Evolutionary conservation across 2,329 filamentous ascomycete species (phyloP), one percentile per base, ranked within the genome.

Genomic region (Didymellaceae sp.): DNA sequence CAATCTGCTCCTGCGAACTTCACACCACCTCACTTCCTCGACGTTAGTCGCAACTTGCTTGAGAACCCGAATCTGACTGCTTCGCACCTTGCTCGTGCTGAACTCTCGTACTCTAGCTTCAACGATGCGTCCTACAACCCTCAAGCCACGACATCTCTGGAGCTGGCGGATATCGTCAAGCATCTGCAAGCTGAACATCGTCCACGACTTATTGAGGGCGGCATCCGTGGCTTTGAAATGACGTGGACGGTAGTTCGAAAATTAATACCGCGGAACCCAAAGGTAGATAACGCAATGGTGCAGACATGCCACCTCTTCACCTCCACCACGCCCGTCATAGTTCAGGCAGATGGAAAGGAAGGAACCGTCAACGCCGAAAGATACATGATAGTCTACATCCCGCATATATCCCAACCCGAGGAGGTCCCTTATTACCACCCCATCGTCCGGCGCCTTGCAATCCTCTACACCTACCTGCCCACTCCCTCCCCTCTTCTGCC

Each of bases 381-480:
- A 22, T 82, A 80, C 24, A 74, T 93, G 43, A 84, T 96, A 13
- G 72, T 95, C 25, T 96, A 95, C 69, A 79, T 89, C 5, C 91
- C 93, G 6, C 91, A 96, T 72, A 79, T 85, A 7, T 71, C 79
- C 24, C 76, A 76, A 1, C 75, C 81, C 9, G 78, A 82, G 11
- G 82, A 87, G 2, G 81, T 94, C 54, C 93, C 93, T 1, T 96
- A 89, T 74, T 97, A 97, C 73, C 92, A 97, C 67, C 93, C 93
- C 17, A 80, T 82, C 43, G 86, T 96, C 17, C 81, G 80, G 42
- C 85, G 84, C 10, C 79, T 96, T 18, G 90, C 86, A 5, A 92
- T 94, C 59, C 75, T 91, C 6, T 90, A 95, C 71, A 82, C 83
- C 26, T 89, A 83, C 80, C 26, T 64, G 2, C 56, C 56, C 2